A percentile compares a stretch with the other conserved stretches of the same genome.
Evolutionary conservation across 352 stramenopile species (phyloP).

Genomic region (Lagenidium giganteum): DNA sequence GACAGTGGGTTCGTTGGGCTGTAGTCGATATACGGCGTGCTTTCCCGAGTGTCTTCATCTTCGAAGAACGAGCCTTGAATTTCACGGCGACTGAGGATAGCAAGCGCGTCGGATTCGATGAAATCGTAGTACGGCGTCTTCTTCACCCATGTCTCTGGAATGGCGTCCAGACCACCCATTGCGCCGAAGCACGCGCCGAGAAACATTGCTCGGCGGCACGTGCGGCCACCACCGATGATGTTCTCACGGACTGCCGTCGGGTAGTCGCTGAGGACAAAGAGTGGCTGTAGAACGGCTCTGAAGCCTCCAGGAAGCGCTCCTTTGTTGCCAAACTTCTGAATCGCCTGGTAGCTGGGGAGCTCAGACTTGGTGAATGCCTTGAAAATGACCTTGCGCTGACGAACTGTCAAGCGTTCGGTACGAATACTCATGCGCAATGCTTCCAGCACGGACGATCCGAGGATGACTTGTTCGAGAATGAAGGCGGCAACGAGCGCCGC

Average conservation of each 20-base stretch:
- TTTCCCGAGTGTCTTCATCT: slow-evolving; percentile 34
- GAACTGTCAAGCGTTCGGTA: slow-evolving; percentile 69
- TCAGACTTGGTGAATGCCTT: slow-evolving; percentile 84
- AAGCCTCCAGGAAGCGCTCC: slow-evolving; percentile 64
- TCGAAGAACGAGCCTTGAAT: slow-evolving; percentile 42
- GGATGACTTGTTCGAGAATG: slow-evolving; percentile 75
- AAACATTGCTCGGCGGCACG: slow-evolving; percentile 76
- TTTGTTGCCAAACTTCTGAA: slow-evolving; percentile 82
- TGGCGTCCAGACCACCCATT: slow-evolving; percentile 58
- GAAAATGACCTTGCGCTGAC: slow-evolving; percentile 82
- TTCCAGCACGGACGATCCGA: slow-evolving; percentile 69
- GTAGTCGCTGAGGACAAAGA: slow-evolving; percentile 80
- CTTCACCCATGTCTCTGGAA: slow-evolving; percentile 67
- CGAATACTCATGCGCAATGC: slow-evolving; percentile 83
- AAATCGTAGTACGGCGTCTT: slow-evolving; percentile 83
- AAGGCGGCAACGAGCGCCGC: slow-evolving; percentile 66
- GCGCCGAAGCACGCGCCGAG: slow-evolving; percentile 78
- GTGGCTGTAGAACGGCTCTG: slow-evolving; percentile 64
- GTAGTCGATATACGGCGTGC: slow-evolving; percentile 60
- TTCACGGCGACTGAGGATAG: slow-evolving; percentile 59
- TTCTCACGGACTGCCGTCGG: slow-evolving; percentile 74
- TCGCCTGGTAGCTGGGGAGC: slow-evolving; percentile 71
- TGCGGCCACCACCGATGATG: slow-evolving; percentile 74
- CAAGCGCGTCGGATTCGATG: slow-evolving; percentile 69
- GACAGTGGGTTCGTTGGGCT: slow-evolving; percentile 36